Percentiles rank a stretch among this genome's conserved stretches.
Evolutionary conservation across 331 rosid genomes (phyloP).

Genomic region (Quercus lobata): DNA sequence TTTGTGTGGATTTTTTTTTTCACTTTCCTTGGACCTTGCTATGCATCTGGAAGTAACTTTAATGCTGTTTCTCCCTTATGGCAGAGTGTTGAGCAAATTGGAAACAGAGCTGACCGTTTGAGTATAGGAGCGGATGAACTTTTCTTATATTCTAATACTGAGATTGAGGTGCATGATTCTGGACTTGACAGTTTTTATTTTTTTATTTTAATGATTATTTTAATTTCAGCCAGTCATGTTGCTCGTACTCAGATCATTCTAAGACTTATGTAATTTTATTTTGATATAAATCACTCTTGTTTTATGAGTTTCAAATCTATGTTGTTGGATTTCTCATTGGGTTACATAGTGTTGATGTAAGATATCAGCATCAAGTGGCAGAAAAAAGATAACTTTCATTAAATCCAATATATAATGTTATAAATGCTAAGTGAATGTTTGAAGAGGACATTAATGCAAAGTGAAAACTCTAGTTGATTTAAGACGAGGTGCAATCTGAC

Average conservation of each 20-base stretch:
- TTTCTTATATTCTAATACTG: conserved; percentile 86
- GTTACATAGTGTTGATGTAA: background rate
- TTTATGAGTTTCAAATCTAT: background rate
- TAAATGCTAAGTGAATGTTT: background rate
- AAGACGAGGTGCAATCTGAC: background rate
- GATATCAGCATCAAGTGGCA: background rate
- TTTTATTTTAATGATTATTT: conserved; percentile 1
- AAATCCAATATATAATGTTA: background rate
- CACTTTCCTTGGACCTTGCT: background rate
- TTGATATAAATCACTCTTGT: background rate
- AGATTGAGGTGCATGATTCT: conserved; percentile 67
- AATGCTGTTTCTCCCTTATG: conserved; percentile 24
- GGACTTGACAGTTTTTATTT: background rate
- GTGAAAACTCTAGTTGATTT: background rate
- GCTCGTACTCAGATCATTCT: background rate
- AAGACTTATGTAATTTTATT: background rate
- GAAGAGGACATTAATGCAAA: background rate
- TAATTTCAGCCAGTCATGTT: background rate
- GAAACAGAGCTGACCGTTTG: conserved; percentile 87
- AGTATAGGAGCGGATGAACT: conserved; percentile 54
- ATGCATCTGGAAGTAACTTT: background rate
- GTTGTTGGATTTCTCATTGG: background rate
- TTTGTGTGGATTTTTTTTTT: background rate
- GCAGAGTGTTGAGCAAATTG: conserved; percentile 93
- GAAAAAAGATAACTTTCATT: background rate